Evolutionary conservation across 331 rosid species (phyloP).

Genomic region (Quercus tomentella): DNA sequence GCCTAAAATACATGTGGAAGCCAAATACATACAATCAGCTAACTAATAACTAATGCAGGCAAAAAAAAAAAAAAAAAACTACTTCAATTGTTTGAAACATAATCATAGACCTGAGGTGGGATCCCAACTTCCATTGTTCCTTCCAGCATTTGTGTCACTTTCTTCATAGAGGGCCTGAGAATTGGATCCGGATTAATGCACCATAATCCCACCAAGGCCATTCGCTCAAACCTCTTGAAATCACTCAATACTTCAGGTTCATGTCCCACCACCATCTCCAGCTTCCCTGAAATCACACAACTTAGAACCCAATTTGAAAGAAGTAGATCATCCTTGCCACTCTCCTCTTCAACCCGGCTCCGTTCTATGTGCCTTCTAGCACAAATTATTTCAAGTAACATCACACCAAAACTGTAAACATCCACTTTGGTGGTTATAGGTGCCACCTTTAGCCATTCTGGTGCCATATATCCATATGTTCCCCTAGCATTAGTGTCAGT

Average conservation of each 20-base stretch:
- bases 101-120: slow-evolving; percentile 28
- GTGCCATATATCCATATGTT: slow-evolving; percentile 33
- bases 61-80: no score
- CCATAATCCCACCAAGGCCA: slow-evolving; percentile 33
- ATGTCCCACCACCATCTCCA: slow-evolving; percentile 21
- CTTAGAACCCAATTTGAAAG: slow-evolving; percentile 23
- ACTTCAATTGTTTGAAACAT: background rate
- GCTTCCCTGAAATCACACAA: slow-evolving; percentile 9
- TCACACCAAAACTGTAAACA: slow-evolving; percentile 30
- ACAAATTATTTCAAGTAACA: slow-evolving; percentile 33
- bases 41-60: background rate
- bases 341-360: background rate
- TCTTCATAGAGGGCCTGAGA: slow-evolving; percentile 33
- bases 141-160: slow-evolving; percentile 33
- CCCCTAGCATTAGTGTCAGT: slow-evolving; percentile 29
- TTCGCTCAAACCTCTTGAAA: slow-evolving; percentile 35
- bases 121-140: slow-evolving; percentile 27
- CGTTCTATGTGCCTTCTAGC: slow-evolving; percentile 21
- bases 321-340: slow-evolving; percentile 17
- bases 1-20: background rate
- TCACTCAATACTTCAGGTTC: slow-evolving; percentile 28
- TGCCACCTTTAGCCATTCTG: slow-evolving; percentile 30
- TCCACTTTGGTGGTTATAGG: slow-evolving; percentile 35
- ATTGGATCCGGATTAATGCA: slow-evolving; percentile 26
- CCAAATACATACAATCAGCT: background rate